Evolutionary conservation across 345 rosid species (phyloP), one percentile per base, ranked within the genome.

Genomic region (Chamaenerion angustifolium): DNA sequence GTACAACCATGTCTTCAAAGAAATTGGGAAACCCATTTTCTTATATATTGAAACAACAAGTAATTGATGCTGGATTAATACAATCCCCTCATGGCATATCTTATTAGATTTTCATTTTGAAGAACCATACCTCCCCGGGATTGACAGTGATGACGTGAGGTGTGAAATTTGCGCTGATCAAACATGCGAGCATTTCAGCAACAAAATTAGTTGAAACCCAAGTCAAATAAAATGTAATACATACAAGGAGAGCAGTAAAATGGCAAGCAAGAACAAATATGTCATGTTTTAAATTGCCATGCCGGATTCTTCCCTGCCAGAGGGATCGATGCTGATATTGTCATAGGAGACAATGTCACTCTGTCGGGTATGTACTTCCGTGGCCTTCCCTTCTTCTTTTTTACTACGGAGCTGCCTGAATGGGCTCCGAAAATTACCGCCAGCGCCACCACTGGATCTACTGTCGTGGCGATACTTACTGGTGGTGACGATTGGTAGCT

Each of bases 351-450:
- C 47, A 84, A 61, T 42, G 96, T 64, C 57, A 56, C 42, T 16
- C 95, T 94, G 46, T 87, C 96, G 1, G 87, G 80, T 7, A 75
- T 71, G 59, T 72, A 79, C 78, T 92, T 92, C 56, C 88, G 79
- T 5, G 98, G 96, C 59, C 96, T 71, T 4, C 96, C 96, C 69
- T 96, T 78, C 75, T 80, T 87, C 76, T 84, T 92, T 76, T 78
- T 83, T 64, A 49, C 41, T 19, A 64, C 75, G 11, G 74, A 40
- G 45, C 63, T 42, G 37, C 63, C 66, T 1, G 59, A 40, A 35
- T 48, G 50, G 15, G 45, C 50, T 14, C 5, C 42, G 13, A 58
- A 54, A 8, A n/a, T 49, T 1, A 56, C 50, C 8, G 61, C n/a
- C 45, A 0, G 56, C 11, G 43, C 12, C 18, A 8, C 45, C n/a